A percentile compares a stretch with the other conserved stretches of the same genome.
phyloP scores from a whole-genome alignment of 2,329 filamentous ascomycete species.

The Colletotrichum tanaceti region DNA sequence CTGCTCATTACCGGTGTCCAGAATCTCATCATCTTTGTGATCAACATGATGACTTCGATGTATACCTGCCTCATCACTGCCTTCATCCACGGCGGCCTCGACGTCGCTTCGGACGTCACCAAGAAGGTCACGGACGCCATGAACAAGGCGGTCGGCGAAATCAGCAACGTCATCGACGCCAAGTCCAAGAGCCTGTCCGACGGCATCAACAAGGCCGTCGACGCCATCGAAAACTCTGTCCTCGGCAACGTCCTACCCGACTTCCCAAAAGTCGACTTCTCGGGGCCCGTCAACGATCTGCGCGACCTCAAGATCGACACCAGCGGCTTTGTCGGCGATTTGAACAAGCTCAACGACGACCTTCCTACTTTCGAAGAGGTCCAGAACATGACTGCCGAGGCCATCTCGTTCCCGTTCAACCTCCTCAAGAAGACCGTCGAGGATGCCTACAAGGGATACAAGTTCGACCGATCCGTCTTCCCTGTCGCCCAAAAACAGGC shows the following conservation, averaged over 20 bases:
- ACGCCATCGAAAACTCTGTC: constrained; percentile 58
- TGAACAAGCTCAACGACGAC: constrained; percentile 79
- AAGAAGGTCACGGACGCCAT: constrained; percentile 64
- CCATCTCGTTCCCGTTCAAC: constrained; percentile 84
- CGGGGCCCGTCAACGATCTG: constrained; percentile 71
- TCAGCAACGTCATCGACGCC: constrained; percentile 69
- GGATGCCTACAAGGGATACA: constrained; percentile 76
- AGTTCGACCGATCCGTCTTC: constrained; percentile 81
- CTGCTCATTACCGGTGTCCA: constrained; percentile 86
- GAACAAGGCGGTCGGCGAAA: constrained; percentile 62
- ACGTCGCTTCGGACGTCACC: constrained; percentile 69
- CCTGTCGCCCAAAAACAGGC: constrained; percentile 85
- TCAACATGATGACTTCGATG: constrained; percentile 90
- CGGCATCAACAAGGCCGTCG: constrained; percentile 63
- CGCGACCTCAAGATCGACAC: constrained; percentile 76
- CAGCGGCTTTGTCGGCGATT: constrained; percentile 72
- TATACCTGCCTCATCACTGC: constrained; percentile 91
- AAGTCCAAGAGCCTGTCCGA: constrained; percentile 62
- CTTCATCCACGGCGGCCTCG: constrained; percentile 81
- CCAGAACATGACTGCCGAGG: constrained; percentile 80
- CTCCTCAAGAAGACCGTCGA: constrained; percentile 80
- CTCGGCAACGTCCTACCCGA: constrained; percentile 61
- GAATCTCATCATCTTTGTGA: constrained; percentile 88
- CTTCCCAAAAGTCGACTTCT: constrained; percentile 71
- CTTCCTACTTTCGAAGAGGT: constrained; percentile 88